Evolutionary conservation across 2,329 filamentous ascomycete genomes (phyloP).

Genomic region (Fusarium nodosum): DNA sequence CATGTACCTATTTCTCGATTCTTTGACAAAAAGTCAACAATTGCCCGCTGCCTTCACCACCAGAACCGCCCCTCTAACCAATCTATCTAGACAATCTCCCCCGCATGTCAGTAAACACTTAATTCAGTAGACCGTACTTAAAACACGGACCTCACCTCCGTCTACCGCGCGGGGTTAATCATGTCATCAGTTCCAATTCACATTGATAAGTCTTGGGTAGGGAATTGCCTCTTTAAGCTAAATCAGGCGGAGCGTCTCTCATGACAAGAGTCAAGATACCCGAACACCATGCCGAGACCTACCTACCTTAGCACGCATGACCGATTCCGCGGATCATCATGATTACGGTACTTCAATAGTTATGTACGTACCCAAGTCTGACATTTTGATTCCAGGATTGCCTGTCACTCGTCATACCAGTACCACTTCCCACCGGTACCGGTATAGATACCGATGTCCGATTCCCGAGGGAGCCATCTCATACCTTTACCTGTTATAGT

Average conservation of each 20-base stretch:
- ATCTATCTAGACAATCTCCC: slow-evolving; percentile 18
- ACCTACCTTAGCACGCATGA: slow-evolving; percentile 2
- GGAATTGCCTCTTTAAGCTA: slow-evolving; percentile 46
- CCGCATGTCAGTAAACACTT: slow-evolving; percentile 23
- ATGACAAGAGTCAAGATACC: slow-evolving; percentile 33
- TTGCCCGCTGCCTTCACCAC: slow-evolving; percentile 1
- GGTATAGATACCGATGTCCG: slow-evolving; percentile 37
- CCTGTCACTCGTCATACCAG: slow-evolving; percentile 7
- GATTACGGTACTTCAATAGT: not conserved
- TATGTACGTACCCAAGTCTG: not conserved
- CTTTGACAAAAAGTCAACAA: slow-evolving; percentile 2
- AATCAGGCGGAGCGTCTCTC: slow-evolving; percentile 21
- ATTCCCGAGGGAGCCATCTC: slow-evolving; percentile 36
- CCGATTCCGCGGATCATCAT: slow-evolving; percentile 27
- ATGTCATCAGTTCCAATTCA: slow-evolving; percentile 24
- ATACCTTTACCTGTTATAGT: slow-evolving; percentile 21
- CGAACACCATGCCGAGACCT: slow-evolving; percentile 39
- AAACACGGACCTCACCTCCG: slow-evolving; percentile 41
- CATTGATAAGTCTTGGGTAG: slow-evolving; percentile 18
- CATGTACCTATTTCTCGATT: not conserved
- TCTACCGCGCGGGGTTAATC: slow-evolving; percentile 26
- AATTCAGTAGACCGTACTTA: slow-evolving; percentile 14
- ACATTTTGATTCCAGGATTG: slow-evolving; percentile 14
- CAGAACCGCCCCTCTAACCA: slow-evolving; percentile 15
- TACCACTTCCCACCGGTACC: slow-evolving; percentile 8